Evolutionary conservation across 176 grass and related monocot genomes (phyloP).

Genomic region (Cenchrus americanus): DNA sequence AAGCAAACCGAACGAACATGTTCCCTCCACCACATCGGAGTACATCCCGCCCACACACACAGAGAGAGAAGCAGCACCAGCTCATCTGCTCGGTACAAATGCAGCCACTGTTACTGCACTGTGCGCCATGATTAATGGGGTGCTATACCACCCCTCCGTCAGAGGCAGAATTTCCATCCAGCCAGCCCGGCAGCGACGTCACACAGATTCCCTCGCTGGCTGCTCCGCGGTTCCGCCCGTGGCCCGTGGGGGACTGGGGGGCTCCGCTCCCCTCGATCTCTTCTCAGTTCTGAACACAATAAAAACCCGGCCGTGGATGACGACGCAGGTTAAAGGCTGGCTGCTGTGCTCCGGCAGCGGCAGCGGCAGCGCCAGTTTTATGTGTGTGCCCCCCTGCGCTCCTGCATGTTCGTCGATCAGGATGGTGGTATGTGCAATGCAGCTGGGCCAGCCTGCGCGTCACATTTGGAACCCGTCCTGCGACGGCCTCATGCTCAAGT

Average conservation of each 20-base stretch:
- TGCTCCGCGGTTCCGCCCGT: background rate
- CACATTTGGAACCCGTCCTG: slow-evolving; percentile 70
- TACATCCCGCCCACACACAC: background rate
- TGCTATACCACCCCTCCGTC: background rate
- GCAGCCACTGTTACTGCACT: slow-evolving; percentile 5
- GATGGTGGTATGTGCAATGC: slow-evolving; percentile 27
- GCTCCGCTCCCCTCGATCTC: slow-evolving; percentile 6
- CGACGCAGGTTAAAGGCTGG: slow-evolving; percentile 17
- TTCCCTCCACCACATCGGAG: background rate
- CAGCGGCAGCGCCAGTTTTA: slow-evolving; percentile 26
- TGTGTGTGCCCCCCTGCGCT: background rate
- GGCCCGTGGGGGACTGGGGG: slow-evolving; percentile 13
- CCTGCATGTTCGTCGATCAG: slow-evolving; percentile 19
- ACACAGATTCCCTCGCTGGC: slow-evolving; percentile 31
- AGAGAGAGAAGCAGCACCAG: background rate
- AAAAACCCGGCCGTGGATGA: slow-evolving; percentile 30
- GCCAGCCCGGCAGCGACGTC: background rate
- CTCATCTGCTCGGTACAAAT: slow-evolving; percentile 22
- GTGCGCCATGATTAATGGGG: slow-evolving; percentile 36
- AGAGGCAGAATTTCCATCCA: slow-evolving; percentile 44
- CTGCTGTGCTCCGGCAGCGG: slow-evolving; percentile 16
- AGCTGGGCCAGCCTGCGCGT: slow-evolving; percentile 30
- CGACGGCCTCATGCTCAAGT: slow-evolving; percentile 59
- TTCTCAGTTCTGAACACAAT: slow-evolving; percentile 48
- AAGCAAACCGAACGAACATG: slow-evolving; percentile 34